Evolutionary conservation across 352 stramenopile species (phyloP), one percentile per base, ranked within the genome.

Genomic region (Phytophthora brassicae): DNA sequence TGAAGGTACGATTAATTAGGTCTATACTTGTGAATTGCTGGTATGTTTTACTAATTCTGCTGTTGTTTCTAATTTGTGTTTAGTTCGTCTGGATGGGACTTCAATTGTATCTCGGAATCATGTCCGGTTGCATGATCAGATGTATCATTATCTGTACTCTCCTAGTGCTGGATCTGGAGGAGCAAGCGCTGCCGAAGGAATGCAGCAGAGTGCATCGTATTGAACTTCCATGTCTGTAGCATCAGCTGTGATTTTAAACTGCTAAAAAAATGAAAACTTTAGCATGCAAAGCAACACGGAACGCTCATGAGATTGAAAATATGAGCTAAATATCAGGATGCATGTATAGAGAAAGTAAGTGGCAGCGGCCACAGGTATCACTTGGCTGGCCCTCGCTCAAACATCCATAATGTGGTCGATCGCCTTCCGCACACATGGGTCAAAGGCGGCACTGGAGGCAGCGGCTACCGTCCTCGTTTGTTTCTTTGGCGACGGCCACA

Each of bases 51-150:
- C 2, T 23, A 24, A 44, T 23, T 56, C 33, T 38, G 36, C n/a
- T 14, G 23, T 17, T 50, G n/a, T 55, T 45, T 28, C 19, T 54
- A 16, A 28, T 49, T 64, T 31, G 26, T 31, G 16, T n/a, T n/a
- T 63, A 95, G 86, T 96, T 61, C 68, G 69, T 44, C 76, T 98
- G 35, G 88, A 98, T 14, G 92, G 90, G 39, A 97, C 92, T 46
- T 59, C 71, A 20, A 96, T 98, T 47, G 73, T 75, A 31, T 86
- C 85, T 39, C 74, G 63, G 56, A 96, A 96, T 69, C 74, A 77
- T 65, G 84, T 98, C 45, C 90, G 91, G 11, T 77, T 98, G 35
- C 92, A 98, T 61, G 93, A 98, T 58, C 94, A 98, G 74, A 96
- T 97, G 86, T 98, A 98, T 64, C 92, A 98, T 73, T 98, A 98